Evolutionary conservation across 805 yeast genomes (phyloP), one percentile per base, ranked within the genome.

Genomic region (Schizosaccharomyces lindneri): DNA sequence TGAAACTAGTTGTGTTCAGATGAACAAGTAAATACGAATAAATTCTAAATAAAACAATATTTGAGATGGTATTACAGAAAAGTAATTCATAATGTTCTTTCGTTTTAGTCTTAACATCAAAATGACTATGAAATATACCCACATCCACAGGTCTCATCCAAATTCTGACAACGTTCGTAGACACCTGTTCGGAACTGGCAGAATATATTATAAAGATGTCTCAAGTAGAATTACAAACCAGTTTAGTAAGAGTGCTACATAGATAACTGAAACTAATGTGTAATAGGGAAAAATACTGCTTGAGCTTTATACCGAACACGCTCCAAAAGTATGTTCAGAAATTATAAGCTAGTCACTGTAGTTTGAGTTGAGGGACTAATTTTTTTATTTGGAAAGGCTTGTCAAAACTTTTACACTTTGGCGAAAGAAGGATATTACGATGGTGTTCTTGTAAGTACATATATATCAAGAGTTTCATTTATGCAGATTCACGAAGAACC

Each of bases 391-490:
- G 41, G 41, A 36, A 36, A 64, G 66, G 63, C 66, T 9, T 65
- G 66, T 63, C 61, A 63, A 63, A 65, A 65, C 61, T 64, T 65
- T 36, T 61, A 62, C 39, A 64, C 65, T 41, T 43, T 65, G 59
- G 70, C 72, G 1, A 62, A 70, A 41, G 59, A 65, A 59, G 72
- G 72, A 7, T 70, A 69, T 59, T 70, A 69, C 48, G 63, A 71
- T 57, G 71, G 71, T 15, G 63, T 67, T 19, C 62, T 62, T 48
- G 66, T 64, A 61, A 13, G 66, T 59, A 15, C 9, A 3, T 5
- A 36, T 5, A 36, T 3, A 13, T 7, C 15, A 11, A 32, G 24
- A 7, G 19, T 39, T 55, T 32, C 24, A 13, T 21, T 55, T 19
- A 24, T 15, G 48, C 19, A n/a, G 15, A 55, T 17, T n/a, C 59